Evolutionary conservation across 306 rosid species (phyloP).

Genomic region (Vigna unguiculata): DNA sequence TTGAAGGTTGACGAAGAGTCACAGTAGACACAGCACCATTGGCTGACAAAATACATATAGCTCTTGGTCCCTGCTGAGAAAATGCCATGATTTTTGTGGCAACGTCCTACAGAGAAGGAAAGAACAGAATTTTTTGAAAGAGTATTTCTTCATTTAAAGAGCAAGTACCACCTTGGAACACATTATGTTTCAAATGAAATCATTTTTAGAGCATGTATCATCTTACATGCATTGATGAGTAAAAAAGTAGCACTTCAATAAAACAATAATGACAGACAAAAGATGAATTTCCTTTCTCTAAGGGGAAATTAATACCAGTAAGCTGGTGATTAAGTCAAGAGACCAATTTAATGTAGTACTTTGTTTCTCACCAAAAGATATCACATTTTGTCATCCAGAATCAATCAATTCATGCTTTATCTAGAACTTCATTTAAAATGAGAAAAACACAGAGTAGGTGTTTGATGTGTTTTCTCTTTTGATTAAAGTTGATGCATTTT

Average conservation of each 20-base stretch:
- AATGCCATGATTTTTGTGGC: slow-evolving; percentile 87
- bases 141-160: neutral
- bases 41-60: slow-evolving; percentile 86
- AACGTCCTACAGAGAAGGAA: slow-evolving; percentile 66
- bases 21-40: slow-evolving; percentile 92
- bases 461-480: neutral
- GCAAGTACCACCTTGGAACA: neutral
- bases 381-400: no score
- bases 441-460: neutral
- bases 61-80: slow-evolving; percentile 92
- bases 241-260: neutral
- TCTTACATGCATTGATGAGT: slow-evolving; percentile 5
- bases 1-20: slow-evolving; percentile 89
- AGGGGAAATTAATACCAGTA: neutral
- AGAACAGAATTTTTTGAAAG: slow-evolving; percentile 13
- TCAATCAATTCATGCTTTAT: neutral
- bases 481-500: neutral
- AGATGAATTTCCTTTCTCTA: neutral
- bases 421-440: slow-evolving; percentile 15
- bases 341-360: neutral
- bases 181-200: neutral
- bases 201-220: neutral
- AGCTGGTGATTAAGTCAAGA: neutral
- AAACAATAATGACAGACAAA: slow-evolving; percentile 14
- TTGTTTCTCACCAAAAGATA: no score